Evolutionary conservation across 2,329 filamentous ascomycete species (phyloP).

Genomic region (Xylaria sp.): DNA sequence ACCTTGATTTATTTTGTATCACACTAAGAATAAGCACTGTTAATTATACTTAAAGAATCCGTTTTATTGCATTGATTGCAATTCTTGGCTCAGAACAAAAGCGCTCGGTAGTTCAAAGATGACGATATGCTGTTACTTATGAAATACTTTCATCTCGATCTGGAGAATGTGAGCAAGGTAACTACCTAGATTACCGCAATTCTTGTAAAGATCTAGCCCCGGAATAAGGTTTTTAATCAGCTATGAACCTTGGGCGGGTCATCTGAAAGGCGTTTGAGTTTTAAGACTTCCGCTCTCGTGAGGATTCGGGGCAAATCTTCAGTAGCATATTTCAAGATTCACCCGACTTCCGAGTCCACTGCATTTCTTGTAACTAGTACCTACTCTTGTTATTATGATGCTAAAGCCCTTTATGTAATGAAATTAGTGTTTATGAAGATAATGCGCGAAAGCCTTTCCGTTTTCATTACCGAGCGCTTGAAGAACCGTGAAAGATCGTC

Average conservation of each 20-base stretch:
- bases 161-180: background rate
- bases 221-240: background rate
- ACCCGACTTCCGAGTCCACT: too few species aligned
- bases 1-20: too few species aligned
- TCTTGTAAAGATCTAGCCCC: background rate
- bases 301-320: background rate
- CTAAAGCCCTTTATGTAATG: too few species aligned
- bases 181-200: background rate
- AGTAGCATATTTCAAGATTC: background rate
- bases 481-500: background rate
- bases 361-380: background rate
- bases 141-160: background rate
- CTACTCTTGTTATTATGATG: background rate
- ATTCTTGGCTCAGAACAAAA: background rate
- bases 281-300: background rate
- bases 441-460: background rate
- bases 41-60: background rate
- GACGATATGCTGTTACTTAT: background rate
- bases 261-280: background rate
- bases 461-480: background rate
- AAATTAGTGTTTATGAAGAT: background rate
- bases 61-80: too few species aligned
- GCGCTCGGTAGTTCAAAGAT: background rate
- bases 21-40: background rate
- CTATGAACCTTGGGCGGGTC: background rate